Evolutionary conservation across 192 early-diverging fungal species (phyloP).

Genomic region (Rhizophagus sp.): DNA sequence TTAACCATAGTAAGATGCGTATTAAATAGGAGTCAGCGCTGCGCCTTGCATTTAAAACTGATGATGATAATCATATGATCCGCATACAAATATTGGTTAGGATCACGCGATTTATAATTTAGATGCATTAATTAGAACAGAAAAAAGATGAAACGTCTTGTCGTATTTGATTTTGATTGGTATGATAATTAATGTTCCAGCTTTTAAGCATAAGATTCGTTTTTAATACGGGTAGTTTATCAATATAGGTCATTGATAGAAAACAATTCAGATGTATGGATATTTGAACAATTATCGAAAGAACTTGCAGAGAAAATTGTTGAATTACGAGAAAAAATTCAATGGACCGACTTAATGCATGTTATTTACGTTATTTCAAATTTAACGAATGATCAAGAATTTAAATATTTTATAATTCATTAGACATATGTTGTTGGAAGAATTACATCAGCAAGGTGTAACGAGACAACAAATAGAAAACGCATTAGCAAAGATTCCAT

Average conservation of each 20-base stretch:
- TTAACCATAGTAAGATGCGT: constrained; percentile 38
- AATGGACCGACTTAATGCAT: constrained; percentile 72
- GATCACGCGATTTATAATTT: too few species aligned
- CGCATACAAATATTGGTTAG: too few species aligned
- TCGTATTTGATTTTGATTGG: constrained; percentile 74
- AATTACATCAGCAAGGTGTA: constrained; percentile 43
- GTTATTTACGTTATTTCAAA: constrained; percentile 17
- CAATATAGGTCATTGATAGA: constrained; percentile 60
- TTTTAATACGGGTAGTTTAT: neutral
- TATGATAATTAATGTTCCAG: constrained; percentile 24
- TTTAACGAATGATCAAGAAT: neutral
- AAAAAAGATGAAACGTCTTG: constrained; percentile 38
- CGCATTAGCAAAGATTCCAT: constrained; percentile 39
- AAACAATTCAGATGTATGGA: constrained; percentile 59
- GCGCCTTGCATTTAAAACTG: too few species aligned
- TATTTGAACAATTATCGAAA: constrained; percentile 40
- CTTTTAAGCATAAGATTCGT: neutral
- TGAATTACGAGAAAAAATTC: constrained; percentile 28
- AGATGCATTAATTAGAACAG: too few species aligned
- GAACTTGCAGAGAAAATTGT: constrained; percentile 38
- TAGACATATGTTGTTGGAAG: constrained; percentile 36
- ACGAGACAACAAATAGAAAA: constrained; percentile 36
- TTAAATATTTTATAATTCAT: neutral
- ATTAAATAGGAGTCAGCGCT: too few species aligned
- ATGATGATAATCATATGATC: too few species aligned